phyloP scores from a whole-genome alignment of 768 basidiomycete species.

The Podaxis carcinomalis region DNA sequence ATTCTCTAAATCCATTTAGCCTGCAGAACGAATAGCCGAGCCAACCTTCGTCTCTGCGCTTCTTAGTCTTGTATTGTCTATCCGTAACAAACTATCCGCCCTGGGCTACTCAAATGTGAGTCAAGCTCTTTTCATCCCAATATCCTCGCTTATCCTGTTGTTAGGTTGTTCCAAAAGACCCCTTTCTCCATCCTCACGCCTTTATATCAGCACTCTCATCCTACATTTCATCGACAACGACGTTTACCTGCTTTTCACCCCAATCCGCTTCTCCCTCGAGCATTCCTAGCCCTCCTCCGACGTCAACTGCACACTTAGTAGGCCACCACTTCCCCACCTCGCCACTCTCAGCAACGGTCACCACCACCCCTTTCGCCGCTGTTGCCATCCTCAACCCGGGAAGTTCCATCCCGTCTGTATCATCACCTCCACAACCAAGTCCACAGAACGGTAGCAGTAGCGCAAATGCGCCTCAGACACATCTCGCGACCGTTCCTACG shows the following conservation, averaged over 20 bases:
- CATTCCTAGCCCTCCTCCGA: constrained; percentile 18
- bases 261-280: constrained; percentile 19
- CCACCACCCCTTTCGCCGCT: constrained; percentile 16
- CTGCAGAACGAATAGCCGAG: constrained; percentile 70
- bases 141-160: constrained; percentile 4
- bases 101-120: constrained; percentile 41
- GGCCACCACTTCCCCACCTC: constrained; percentile 13
- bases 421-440: constrained; percentile 7
- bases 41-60: constrained; percentile 68
- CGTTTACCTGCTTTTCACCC: constrained; percentile 13
- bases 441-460: constrained; percentile 11
- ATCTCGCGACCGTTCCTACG: constrained; percentile 3
- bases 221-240: constrained; percentile 26
- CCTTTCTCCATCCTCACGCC: constrained; percentile 64
- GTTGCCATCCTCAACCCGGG: constrained; percentile 9
- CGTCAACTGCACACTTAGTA: background rate
- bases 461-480: constrained; percentile 15
- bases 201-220: constrained; percentile 48
- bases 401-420: background rate
- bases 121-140: background rate
- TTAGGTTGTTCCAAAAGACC: constrained; percentile 61
- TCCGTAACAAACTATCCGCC: constrained; percentile 66
- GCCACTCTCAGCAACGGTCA: constrained; percentile 15
- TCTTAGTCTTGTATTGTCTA: constrained; percentile 61
- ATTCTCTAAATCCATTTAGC: constrained; percentile 29